Conservation (phyloP, 768 basidiomycete species). For the Suillus bovinus region DNA sequence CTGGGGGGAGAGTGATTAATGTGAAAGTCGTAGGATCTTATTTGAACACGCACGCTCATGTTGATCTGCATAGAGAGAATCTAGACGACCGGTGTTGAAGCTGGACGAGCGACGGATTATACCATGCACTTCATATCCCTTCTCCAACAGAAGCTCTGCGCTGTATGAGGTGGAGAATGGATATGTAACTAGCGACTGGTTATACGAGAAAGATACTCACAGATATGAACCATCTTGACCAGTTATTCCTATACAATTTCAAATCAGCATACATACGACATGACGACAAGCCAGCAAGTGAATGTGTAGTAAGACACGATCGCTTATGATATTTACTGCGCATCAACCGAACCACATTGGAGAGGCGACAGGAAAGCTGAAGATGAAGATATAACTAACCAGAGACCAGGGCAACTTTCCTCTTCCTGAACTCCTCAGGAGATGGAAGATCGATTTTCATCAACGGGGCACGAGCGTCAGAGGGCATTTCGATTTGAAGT, state of each 20-base stretch:
- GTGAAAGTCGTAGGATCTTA: slow-evolving; percentile 10
- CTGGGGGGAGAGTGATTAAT: slow-evolving; percentile 34
- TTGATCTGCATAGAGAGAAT: slow-evolving; percentile 91
- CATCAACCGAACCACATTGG: background rate
- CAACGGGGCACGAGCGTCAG: slow-evolving; percentile 29
- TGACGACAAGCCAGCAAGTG: background rate
- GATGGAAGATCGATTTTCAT: slow-evolving; percentile 60
- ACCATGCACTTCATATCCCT: slow-evolving; percentile 92
- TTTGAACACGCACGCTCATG: slow-evolving; percentile 71
- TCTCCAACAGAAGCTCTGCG: slow-evolving; percentile 79
- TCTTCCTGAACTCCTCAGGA: slow-evolving; percentile 81
- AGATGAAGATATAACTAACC: slow-evolving; percentile 55
- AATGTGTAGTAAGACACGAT: no score
- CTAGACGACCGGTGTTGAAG: slow-evolving; percentile 95
- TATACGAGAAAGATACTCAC: slow-evolving; percentile 41
- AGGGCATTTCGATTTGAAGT: background rate
- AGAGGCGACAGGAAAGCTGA: slow-evolving; percentile 4
- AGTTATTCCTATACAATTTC: slow-evolving; percentile 69
- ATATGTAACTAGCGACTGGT: slow-evolving; percentile 5
- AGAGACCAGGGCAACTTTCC: slow-evolving; percentile 92
- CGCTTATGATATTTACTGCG: no score
- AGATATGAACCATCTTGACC: slow-evolving; percentile 97
- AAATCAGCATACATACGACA: background rate
- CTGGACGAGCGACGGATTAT: slow-evolving; percentile 97
- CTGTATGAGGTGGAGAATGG: slow-evolving; percentile 37